Base-by-base conservation (phyloP, 2,329 filamentous ascomycete genomes). In the Pleochaeta shiraiana region DNA sequence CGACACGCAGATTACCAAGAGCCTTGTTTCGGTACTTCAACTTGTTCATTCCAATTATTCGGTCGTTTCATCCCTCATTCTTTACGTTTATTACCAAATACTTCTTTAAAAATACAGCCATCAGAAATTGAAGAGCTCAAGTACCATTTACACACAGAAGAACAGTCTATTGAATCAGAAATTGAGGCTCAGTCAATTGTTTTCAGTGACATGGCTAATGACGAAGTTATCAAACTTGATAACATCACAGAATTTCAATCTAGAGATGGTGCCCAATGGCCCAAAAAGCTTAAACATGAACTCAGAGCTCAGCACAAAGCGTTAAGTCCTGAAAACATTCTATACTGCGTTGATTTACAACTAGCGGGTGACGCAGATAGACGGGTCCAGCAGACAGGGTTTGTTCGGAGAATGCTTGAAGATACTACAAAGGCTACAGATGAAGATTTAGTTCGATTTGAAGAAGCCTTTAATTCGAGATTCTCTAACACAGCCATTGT, bases 61-160 rank as follows among this genome's bases (percentile, higher is more conserved):
- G 34, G 34, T 37, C 34, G 34, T 37, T 16, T 37, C 16, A 37
- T 37, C 16, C 34, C 34, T 37, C 34, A 37, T 37, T 37, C 34
- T 37, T 37, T 37, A 37, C 7, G 34, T 37, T 37, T 37, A 16
- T 37, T 37, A 37, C 34, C 34, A 37, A 37, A 37, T 37, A 37
- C 34, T 16, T 37, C 16, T 37, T 37, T 37, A 7, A 37, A 37
- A 37, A 37, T 37, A 37, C 34, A 37, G 34, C 34, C 34, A 37
- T 37, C 34, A 37, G 34, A 37, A 37, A 37, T 7, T 37, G 34
- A 37, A 37, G 34, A 37, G n/a, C n/a, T n/a, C 85, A 80, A 81
- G 82, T 81, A 82, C 82, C 86, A 77, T 11, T 43, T 43, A 3
- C n/a, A 43, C n/a, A 43, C 9, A 43, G 37, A 11, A 43, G 9